Evolutionary conservation across 768 basidiomycete genomes (phyloP), one percentile per base, ranked within the genome.

Genomic region (Tylopilus plumbeoviolaceoides): DNA sequence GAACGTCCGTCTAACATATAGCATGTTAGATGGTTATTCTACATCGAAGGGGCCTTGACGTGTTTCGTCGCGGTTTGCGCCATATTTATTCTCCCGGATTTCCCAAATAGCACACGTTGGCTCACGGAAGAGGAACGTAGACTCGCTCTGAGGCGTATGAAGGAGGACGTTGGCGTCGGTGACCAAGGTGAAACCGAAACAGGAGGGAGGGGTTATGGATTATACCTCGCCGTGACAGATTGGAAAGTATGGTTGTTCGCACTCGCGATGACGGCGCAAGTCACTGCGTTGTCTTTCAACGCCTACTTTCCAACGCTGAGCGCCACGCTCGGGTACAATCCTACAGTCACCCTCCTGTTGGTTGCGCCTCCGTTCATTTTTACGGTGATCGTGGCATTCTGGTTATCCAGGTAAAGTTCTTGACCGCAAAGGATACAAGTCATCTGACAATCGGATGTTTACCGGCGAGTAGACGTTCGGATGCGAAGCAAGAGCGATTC

Each of bases 221-320:
- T 91, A 8, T 59, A 69, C 30, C 66, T 85, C 56, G 86, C 87
- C n/a, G 38, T 89, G 52, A 75, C 72, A 21, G 91, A 93, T 63
- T 83, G 84, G 86, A 87, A 82, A 67, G 86, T 93, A 35, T 93
- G 88, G 85, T 84, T 80, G 78, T 75, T 93, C 42, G 77, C 87
- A 17, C 53, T 89, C 25, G 77, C 83, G 12, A 41, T 56, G 50
- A n/a, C 57, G 3, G 45, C 63, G 6, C 48, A 59, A 62, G 64
- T 58, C 12, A 65, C 84, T 38, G 80, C 85, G 11, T 62, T 89
- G 6, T 83, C 82, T 10, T 91, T 91, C 77, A 86, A 87, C 65
- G 84, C 82, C n/a, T 89, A 83, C 68, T 91, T 91, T 73, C 88
- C 85, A 21, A 89, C 90, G 1, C 71, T 92, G 52, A 82, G 78